phyloP scores from a whole-genome alignment of 129 eudicot species.

The Lactuca sativa region DNA sequence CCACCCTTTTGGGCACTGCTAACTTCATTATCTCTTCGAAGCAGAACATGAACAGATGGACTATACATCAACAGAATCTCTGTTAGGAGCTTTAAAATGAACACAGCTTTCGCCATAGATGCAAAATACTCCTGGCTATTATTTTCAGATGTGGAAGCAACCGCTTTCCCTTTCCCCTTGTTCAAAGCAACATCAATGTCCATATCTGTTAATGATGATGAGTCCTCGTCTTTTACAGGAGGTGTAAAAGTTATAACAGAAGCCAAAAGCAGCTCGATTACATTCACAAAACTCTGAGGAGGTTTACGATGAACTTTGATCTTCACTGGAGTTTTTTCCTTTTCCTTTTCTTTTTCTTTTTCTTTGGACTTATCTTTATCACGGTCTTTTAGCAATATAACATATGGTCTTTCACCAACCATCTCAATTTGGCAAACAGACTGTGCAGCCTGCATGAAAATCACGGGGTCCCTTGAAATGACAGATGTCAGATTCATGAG shows the following conservation, averaged over 20 bases:
- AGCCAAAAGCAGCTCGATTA: slow-evolving; percentile 81
- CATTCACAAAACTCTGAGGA: slow-evolving; percentile 76
- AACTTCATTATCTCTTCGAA: slow-evolving; percentile 57
- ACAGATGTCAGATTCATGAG: slow-evolving; percentile 65
- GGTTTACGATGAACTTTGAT: slow-evolving; percentile 75
- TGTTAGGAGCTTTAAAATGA: slow-evolving; percentile 49
- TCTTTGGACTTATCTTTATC: slow-evolving; percentile 84
- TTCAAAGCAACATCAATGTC: slow-evolving; percentile 67
- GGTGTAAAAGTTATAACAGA: background rate
- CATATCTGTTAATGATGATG: slow-evolving; percentile 63
- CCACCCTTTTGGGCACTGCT: slow-evolving; percentile 39
- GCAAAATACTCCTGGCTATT: slow-evolving; percentile 63
- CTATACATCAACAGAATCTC: background rate
- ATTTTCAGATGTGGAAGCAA: slow-evolving; percentile 47
- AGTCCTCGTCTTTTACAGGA: background rate
- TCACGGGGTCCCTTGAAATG: slow-evolving; percentile 79
- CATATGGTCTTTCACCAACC: slow-evolving; percentile 84
- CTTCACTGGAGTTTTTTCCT: slow-evolving; percentile 62
- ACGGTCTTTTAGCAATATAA: slow-evolving; percentile 82
- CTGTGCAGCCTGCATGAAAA: slow-evolving; percentile 82
- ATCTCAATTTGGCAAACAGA: slow-evolving; percentile 93
- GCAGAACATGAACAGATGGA: background rate
- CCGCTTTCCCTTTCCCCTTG: slow-evolving; percentile 89
- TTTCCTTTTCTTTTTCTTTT: slow-evolving; percentile 44
- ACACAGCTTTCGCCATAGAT: slow-evolving; percentile 76